Evolutionary conservation across 306 rosid species (phyloP).

Genomic region (Cucurbita pepo): DNA sequence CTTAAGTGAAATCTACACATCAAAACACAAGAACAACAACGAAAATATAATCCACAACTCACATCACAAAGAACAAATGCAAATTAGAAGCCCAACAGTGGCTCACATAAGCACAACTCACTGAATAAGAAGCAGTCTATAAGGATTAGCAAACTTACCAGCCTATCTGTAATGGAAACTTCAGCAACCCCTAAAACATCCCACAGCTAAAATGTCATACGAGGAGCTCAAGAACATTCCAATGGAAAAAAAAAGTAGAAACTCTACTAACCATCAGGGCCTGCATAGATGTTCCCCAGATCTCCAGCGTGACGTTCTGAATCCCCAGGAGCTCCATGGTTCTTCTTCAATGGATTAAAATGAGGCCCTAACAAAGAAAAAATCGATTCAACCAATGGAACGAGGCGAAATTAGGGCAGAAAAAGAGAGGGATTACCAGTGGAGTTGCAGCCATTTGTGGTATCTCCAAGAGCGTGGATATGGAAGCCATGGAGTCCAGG

Average conservation of each 20-base stretch:
- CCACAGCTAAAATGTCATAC: neutral
- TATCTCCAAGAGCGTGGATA: conserved; percentile 12
- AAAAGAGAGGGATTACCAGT: conserved; percentile 2
- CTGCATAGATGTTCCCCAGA: conserved; percentile 7
- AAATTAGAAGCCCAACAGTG: neutral
- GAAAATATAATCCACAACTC: neutral
- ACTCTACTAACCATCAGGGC: conserved; percentile 7
- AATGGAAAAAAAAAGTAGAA: neutral
- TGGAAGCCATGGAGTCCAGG: conserved; percentile 12
- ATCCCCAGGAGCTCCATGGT: conserved; percentile 10
- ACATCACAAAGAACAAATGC: neutral
- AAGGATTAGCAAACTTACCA: neutral
- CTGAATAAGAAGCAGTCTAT: neutral
- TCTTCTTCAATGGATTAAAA: conserved; percentile 10
- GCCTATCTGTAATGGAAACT: conserved; percentile 6
- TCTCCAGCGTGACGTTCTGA: conserved; percentile 11
- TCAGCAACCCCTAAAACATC: conserved; percentile 8
- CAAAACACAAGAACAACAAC: neutral
- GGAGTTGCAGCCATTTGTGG: conserved; percentile 11
- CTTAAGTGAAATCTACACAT: conserved; percentile 35
- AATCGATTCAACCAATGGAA: neutral
- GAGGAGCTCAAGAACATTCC: neutral
- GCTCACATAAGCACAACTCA: neutral
- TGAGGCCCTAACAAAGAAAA: conserved; percentile 1
- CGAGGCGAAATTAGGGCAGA: neutral